These are phyloP conservation scores for Exophiala calicioides DNA, from an alignment of 2,329 filamentous ascomycete species.

Conservation along the genomic window DNA sequence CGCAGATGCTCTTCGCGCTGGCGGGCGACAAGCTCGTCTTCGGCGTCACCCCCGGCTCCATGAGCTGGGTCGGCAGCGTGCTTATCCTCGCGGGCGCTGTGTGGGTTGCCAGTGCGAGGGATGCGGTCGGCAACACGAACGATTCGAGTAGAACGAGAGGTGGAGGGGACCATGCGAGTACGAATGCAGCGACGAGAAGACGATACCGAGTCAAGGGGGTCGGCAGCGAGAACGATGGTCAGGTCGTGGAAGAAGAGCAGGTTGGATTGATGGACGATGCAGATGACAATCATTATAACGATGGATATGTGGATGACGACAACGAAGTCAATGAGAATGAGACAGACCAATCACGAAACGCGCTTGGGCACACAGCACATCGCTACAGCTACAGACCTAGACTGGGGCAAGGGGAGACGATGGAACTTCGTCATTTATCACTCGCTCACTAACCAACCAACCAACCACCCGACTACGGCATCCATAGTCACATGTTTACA, in stretches of 20 bases:
- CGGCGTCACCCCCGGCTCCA: slow-evolving; percentile 57
- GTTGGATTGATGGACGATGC: slow-evolving; percentile 19
- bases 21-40: slow-evolving; percentile 65
- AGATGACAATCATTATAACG: slow-evolving; percentile 10
- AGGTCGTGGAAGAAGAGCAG: slow-evolving; percentile 12
- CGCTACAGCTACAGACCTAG: no score
- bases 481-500: no score
- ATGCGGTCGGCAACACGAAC: slow-evolving; percentile 28
- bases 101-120: slow-evolving; percentile 61
- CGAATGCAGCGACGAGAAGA: no score
- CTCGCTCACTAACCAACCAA: no score
- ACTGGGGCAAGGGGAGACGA: no score
- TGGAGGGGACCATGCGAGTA: no score
- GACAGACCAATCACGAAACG: neutral
- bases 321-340: neutral
- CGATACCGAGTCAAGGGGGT: neutral
- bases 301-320: slow-evolving; percentile 2
- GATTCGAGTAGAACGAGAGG: slow-evolving; percentile 6
- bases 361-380: no score
- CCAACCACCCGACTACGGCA: no score
- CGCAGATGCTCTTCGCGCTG: slow-evolving; percentile 69
- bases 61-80: slow-evolving; percentile 62
- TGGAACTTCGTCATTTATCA: no score
- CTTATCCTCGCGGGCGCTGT: slow-evolving; percentile 67
- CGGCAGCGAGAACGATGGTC: neutral